These are phyloP conservation scores for Grosmannia serpens DNA, from an alignment of 2,329 filamentous ascomycete species.

Conservation along the genomic window DNA sequence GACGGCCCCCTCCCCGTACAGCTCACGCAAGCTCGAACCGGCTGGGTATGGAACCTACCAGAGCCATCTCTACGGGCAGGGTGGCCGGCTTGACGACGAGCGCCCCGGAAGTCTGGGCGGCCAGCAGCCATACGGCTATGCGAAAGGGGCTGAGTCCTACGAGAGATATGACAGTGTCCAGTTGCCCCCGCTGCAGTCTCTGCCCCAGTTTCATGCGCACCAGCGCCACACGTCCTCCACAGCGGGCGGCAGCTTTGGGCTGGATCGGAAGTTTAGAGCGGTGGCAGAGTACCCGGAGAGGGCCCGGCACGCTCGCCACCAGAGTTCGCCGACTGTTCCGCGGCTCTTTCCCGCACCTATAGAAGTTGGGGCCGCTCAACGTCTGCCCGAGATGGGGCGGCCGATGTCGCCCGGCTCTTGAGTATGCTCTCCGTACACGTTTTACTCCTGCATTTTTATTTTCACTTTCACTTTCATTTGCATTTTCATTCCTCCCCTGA, in stretches of 20 bases:
- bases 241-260: neutral
- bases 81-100: neutral
- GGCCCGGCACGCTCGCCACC: conserved; percentile 4
- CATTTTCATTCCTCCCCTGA: too few species aligned
- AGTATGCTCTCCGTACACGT: neutral
- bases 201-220: neutral
- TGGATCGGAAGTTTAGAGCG: neutral
- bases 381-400: neutral
- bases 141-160: neutral
- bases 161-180: conserved; percentile 7
- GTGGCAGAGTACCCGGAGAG: neutral
- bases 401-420: neutral
- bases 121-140: neutral
- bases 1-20: neutral
- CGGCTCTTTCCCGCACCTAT: neutral
- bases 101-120: neutral
- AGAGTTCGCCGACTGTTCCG: conserved; percentile 8
- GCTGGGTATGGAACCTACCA: neutral
- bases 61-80: neutral
- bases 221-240: neutral
- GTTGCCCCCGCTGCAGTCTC: conserved; percentile 7
- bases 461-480: neutral
- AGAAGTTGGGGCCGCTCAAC: neutral
- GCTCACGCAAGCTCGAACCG: neutral
- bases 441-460: neutral